These are phyloP conservation scores for Fusarium sp. DNA, from an alignment of 2,329 filamentous ascomycete species.

Conservation along the genomic window DNA sequence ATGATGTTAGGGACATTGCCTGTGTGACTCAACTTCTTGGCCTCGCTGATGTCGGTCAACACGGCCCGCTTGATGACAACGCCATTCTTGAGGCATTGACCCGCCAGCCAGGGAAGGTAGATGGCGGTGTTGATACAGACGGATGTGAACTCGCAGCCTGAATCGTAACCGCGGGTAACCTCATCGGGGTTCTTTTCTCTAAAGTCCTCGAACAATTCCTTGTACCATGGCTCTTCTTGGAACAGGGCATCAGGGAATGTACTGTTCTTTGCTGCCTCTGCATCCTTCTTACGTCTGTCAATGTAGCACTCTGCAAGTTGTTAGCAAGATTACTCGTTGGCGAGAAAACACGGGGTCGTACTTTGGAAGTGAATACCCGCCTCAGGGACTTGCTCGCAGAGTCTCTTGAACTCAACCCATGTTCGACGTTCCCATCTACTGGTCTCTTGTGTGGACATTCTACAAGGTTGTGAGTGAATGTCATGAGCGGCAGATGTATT, in stretches of 20 bases:
- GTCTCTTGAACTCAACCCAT: constrained; percentile 70
- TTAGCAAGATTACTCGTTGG: constrained; percentile 6
- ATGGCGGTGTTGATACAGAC: constrained; percentile 92
- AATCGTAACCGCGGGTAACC: constrained; percentile 73
- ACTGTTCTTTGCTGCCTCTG: constrained; percentile 42
- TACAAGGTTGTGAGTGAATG: constrained; percentile 37
- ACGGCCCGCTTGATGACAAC: constrained; percentile 73
- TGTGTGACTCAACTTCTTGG: constrained; percentile 61
- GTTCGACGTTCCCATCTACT: constrained; percentile 71
- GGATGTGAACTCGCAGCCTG: constrained; percentile 80
- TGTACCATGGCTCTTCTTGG: constrained; percentile 77
- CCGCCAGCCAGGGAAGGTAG: constrained; percentile 87
- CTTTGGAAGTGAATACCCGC: constrained; percentile 84
- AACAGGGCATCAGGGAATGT: constrained; percentile 71
- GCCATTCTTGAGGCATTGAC: constrained; percentile 80
- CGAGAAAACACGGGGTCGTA: constrained; percentile 43
- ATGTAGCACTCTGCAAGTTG: constrained; percentile 57
- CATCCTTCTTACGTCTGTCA: constrained; percentile 71
- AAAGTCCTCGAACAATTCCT: constrained; percentile 76
- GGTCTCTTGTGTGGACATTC: constrained; percentile 57
- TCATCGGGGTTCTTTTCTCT: constrained; percentile 67
- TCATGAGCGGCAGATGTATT: not conserved
- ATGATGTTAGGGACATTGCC: constrained; percentile 73
- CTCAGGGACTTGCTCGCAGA: constrained; percentile 75
- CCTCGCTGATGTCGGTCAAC: constrained; percentile 78